Percentiles rank a stretch among this genome's conserved stretches.
Conservation (phyloP, 1,284 basidiomycete genomes). For the Fomitopsis pinicola region DNA sequence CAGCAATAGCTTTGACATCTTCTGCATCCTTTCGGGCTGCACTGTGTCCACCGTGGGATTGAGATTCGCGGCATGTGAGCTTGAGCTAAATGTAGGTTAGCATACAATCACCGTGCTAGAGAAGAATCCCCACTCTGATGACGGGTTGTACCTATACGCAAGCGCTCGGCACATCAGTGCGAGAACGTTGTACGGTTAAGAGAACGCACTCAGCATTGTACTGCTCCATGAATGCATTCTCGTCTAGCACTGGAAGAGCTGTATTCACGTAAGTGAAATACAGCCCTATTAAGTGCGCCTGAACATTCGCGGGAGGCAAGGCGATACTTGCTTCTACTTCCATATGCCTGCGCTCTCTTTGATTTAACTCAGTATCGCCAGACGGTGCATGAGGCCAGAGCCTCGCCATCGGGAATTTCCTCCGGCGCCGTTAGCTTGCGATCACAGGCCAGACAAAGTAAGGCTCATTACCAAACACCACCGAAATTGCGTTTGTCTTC, state of each 20-base stretch:
- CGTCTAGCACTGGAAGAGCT: slow-evolving; percentile 71
- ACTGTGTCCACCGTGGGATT: not conserved
- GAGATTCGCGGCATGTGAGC: not conserved
- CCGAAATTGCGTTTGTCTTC: slow-evolving; percentile 58
- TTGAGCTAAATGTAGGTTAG: not conserved
- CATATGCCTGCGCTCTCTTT: slow-evolving; percentile 30
- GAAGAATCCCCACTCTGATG: not conserved
- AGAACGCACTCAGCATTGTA: slow-evolving; percentile 51
- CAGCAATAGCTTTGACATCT: slow-evolving; percentile 69
- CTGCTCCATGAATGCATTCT: slow-evolving; percentile 62
- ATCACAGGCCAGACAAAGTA: not conserved
- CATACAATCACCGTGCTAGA: not conserved
- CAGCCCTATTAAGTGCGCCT: slow-evolving; percentile 65
- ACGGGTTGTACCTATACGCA: not conserved
- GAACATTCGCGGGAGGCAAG: slow-evolving; percentile 54
- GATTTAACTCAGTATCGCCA: not conserved
- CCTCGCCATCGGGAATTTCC: slow-evolving; percentile 70
- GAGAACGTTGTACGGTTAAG: not conserved
- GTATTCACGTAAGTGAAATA: slow-evolving; percentile 84
- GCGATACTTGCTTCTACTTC: slow-evolving; percentile 21
- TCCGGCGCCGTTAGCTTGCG: slow-evolving; percentile 21
- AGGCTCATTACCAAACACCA: slow-evolving; percentile 60
- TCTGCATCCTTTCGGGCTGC: slow-evolving; percentile 40
- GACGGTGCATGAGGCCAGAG: slow-evolving; percentile 13
- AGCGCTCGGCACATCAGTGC: not conserved